These are phyloP conservation scores for Nitzschia palea DNA, from an alignment of 108 stramenopile species.

Conservation along the genomic window DNA sequence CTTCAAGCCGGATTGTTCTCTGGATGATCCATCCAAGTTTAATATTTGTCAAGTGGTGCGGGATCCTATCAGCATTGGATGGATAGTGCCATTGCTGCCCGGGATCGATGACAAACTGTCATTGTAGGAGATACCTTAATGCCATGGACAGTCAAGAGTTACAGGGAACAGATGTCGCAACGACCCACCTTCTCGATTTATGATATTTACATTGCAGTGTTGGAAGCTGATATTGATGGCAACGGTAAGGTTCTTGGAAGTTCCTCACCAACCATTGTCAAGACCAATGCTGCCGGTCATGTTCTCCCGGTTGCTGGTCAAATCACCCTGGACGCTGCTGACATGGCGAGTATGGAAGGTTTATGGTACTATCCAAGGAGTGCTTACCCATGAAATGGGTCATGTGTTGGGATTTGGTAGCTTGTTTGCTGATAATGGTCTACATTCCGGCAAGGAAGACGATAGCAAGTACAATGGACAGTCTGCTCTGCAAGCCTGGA, in stretches of 20 bases:
- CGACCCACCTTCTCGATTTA: no score
- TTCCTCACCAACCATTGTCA: no score
- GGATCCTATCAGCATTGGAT: neutral
- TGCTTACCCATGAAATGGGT: neutral
- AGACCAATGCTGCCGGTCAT: no score
- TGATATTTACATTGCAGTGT: no score
- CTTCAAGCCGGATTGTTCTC: neutral
- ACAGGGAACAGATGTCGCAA: no score
- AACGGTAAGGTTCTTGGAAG: no score
- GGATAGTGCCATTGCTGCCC: neutral
- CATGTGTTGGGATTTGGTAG: neutral
- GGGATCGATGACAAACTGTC: neutral
- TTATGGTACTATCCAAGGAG: neutral
- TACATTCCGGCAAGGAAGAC: neutral
- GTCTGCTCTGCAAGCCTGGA: neutral
- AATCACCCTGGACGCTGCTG: neutral
- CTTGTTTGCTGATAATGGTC: neutral
- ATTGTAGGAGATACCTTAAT: neutral
- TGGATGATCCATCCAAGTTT: neutral
- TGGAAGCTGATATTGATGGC: no score
- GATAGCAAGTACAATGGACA: neutral
- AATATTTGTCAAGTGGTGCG: neutral
- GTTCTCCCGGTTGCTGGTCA: neutral
- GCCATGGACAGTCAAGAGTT: no score
- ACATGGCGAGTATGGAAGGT: neutral